phyloP scores from a whole-genome alignment of 1,139 yeast genomes.

The Kodamaea arcana region DNA sequence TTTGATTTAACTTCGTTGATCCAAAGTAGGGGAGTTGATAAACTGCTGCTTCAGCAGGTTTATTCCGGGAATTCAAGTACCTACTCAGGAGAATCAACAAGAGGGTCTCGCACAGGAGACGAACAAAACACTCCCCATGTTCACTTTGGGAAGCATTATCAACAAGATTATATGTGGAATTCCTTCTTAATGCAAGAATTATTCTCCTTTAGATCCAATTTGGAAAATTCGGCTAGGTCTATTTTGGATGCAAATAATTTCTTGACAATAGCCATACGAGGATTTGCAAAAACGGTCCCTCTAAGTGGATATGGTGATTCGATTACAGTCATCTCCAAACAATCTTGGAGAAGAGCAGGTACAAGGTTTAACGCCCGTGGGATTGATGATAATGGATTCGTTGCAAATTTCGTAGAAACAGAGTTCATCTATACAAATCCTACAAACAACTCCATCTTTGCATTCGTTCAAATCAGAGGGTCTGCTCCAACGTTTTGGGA shows the following conservation, averaged over 20 bases:
- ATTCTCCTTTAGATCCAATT: constrained; percentile 64
- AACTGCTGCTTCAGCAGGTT: constrained; percentile 4
- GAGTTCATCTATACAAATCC: constrained; percentile 56
- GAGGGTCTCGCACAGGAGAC: no score
- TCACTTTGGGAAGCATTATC: constrained; percentile 47
- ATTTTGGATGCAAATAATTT: constrained; percentile 73
- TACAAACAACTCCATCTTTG: constrained; percentile 47
- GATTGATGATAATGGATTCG: constrained; percentile 90
- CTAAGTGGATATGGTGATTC: constrained; percentile 52
- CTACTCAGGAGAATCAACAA: constrained; percentile 15
- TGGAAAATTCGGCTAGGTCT: constrained; percentile 55
- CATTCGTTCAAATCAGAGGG: constrained; percentile 88
- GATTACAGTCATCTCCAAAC: constrained; percentile 82
- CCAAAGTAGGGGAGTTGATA: constrained; percentile 63
- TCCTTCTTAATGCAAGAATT: constrained; percentile 84
- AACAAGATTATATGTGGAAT: constrained; percentile 95
- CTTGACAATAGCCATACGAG: constrained; percentile 87
- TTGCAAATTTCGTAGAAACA: constrained; percentile 94
- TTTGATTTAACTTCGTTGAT: constrained; percentile 84
- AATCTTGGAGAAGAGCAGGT: constrained; percentile 95
- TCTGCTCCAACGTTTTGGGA: constrained; percentile 98
- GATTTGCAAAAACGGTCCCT: constrained; percentile 80
- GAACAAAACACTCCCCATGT: constrained; percentile 19
- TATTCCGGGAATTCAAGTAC: constrained; percentile 11
- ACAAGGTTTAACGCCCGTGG: constrained; percentile 93